Conservation (phyloP, 495 filamentous ascomycete genomes). For the Oidiodendron maius region DNA sequence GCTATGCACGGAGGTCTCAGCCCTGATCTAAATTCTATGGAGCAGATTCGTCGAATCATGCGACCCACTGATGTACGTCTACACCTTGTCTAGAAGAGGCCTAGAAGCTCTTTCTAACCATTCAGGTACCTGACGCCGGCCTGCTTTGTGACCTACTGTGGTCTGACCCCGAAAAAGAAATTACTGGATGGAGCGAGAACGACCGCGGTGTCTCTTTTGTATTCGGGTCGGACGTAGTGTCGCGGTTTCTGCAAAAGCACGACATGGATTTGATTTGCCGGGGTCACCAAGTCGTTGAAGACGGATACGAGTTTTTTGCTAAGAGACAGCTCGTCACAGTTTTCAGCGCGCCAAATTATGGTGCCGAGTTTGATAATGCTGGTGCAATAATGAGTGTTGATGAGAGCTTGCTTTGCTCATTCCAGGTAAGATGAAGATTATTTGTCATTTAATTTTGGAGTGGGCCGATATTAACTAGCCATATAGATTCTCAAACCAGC, state of each 20-base stretch:
- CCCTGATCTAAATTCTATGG: slow-evolving; percentile 98
- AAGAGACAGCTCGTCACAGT: slow-evolving; percentile 96
- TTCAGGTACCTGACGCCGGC: slow-evolving; percentile 94
- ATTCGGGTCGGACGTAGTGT: slow-evolving; percentile 98
- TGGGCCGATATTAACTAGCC: slow-evolving; percentile 18
- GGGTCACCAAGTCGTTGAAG: slow-evolving; percentile 97
- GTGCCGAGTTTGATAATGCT: slow-evolving; percentile 98
- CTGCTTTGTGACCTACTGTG: slow-evolving; percentile 95
- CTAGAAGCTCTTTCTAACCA: slow-evolving; percentile 38
- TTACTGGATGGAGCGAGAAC: slow-evolving; percentile 99
- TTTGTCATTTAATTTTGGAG: not conserved
- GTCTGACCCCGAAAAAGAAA: slow-evolving; percentile 99
- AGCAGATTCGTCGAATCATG: slow-evolving; percentile 99
- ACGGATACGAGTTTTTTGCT: slow-evolving; percentile 99
- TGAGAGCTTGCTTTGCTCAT: slow-evolving; percentile 95
- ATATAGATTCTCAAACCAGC: slow-evolving; percentile 94
- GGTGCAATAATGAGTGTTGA: slow-evolving; percentile 99
- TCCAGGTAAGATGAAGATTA: slow-evolving; percentile 69
- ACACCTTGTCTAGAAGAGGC: slow-evolving; percentile 21
- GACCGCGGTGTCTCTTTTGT: slow-evolving; percentile 98
- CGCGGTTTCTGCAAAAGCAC: slow-evolving; percentile 97
- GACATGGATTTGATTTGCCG: slow-evolving; percentile 99
- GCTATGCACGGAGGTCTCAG: slow-evolving; percentile 99
- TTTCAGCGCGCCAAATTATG: slow-evolving; percentile 98
- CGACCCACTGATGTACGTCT: slow-evolving; percentile 90